phyloP scores from a whole-genome alignment of 176 grass and related monocot genomes.

The Neostapfia colusana region DNA sequence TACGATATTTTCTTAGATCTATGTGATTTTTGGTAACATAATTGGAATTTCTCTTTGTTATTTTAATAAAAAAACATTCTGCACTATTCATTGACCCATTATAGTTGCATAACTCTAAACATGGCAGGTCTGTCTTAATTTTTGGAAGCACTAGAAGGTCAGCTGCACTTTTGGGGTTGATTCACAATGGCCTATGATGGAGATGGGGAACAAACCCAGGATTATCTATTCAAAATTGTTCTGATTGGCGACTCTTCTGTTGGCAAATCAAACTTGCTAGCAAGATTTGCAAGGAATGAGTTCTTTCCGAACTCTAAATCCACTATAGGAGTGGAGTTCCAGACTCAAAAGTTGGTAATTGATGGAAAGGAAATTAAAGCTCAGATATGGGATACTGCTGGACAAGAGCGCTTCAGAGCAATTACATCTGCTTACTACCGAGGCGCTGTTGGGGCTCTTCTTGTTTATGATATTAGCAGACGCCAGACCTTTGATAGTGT shows the following conservation, averaged over 20 bases:
- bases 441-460: slow-evolving; percentile 67
- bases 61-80: not conserved
- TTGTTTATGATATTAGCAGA: slow-evolving; percentile 65
- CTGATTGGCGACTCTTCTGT: slow-evolving; percentile 64
- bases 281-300: slow-evolving; percentile 62
- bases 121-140: slow-evolving; percentile 26
- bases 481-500: slow-evolving; percentile 70
- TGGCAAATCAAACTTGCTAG: slow-evolving; percentile 74
- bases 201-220: slow-evolving; percentile 57
- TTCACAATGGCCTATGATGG: slow-evolving; percentile 53
- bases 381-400: slow-evolving; percentile 80
- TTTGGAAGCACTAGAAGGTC: slow-evolving; percentile 6
- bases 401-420: slow-evolving; percentile 73
- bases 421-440: slow-evolving; percentile 70
- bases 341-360: slow-evolving; percentile 66
- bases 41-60: not conserved
- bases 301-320: slow-evolving; percentile 69
- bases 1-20: slow-evolving; percentile 22
- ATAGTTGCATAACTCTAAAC: slow-evolving; percentile 6
- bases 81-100: not conserved
- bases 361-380: slow-evolving; percentile 81
- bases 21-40: not conserved
- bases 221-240: slow-evolving; percentile 73
- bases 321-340: slow-evolving; percentile 71
- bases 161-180: slow-evolving; percentile 14